Evolutionary conservation across 106 monocot species (phyloP), one percentile per base, ranked within the genome.

Genomic region (Dendrobium catenatum): DNA sequence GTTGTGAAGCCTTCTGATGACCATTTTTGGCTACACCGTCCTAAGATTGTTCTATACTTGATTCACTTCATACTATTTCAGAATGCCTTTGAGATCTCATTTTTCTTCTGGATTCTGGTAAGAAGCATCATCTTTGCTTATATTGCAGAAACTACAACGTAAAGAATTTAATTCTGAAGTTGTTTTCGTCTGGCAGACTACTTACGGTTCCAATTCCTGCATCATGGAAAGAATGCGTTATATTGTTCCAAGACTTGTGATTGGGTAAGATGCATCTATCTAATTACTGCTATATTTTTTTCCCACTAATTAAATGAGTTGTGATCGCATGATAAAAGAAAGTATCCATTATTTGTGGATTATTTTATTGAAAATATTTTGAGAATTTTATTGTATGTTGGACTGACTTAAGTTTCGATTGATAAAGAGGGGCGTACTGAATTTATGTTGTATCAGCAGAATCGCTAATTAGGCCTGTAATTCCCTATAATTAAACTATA

Each of bases 21-120:
- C 15, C 88, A 86, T 79, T 89, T 89, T 68, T 89, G 88, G 88
- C 86, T 89, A 74, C 59, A 66, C 31, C 70, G 77, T 26, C 90
- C 88, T 4, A 31, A 56, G 64, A 68, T 90, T 67, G 78, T 88
- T 41, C 87, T 91, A 43, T 81, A 75, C 64, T 66, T 91, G 79
- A 80, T 91, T 66, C 91, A 88, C 58, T 88, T 91, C 29, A 88
- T 91, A 78, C 91, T 91, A 29, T 91, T 91, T 44, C 88, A 91
- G 66, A 91, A 88, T 55, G 86, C 90, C 22, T 91, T 91, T 56
- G 88, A 88, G 80, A 81, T 91, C 75, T 85, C 88, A 47, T 91
- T 82, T 68, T 88, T 91, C 84, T 83, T 91, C 82, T 88, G 91
- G 91, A 88, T 86, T 66, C 42, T 82, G 86, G 91, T 91, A 85